Base-by-base conservation (phyloP, 2,329 filamentous ascomycete species). In the Aschersonia sp. region DNA sequence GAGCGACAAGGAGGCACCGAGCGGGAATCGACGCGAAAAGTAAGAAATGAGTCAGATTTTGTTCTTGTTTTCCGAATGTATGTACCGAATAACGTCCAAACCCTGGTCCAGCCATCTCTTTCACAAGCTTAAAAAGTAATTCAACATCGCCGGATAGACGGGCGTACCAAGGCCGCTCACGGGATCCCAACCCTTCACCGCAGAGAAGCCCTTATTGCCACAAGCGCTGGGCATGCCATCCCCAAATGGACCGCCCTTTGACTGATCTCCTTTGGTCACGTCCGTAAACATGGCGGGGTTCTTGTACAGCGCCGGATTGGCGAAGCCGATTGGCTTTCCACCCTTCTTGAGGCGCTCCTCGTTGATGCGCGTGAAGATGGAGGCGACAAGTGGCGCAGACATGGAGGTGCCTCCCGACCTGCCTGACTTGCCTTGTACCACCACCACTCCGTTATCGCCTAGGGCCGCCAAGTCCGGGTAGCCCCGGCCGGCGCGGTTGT, bases 271-370 rank as follows among this genome's bases (percentile, higher is more conserved):
- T 6, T 46, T 42, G 12, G 50, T 52, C 33, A 54, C 43, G 30
- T 54, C 53, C 35, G 47, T 47, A 46, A 54, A 54, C 51, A 53
- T 53, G n/a, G 46, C 39, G 4, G 53, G 53, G 35, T 53, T 51
- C 44, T 47, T 48, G 41, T 47, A 47, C 47, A 58, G 60, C n/a
- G 47, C 49, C 30, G 52, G 51, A 30, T 52, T 52, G 9, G 51
- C 47, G 45, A 69, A 69, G 5, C 67, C 66, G 8, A 69, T 55
- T 4, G 57, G 53, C 12, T 59, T 56, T 56, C 68, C 69, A 37
- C 65, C 65, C 10, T 50, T 46, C 12, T 51, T 47, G 30, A 55
- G 48, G 11, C 54, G 48, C 42, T 50, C 50, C 9, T 52, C 49
- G 14, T 56, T 54, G 45, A 57, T 51, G 9, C 53, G 53, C 10